These are phyloP conservation scores for Sugiyamaella chiloensis DNA, from an alignment of 805 yeast species.

Conservation along the genomic window DNA sequence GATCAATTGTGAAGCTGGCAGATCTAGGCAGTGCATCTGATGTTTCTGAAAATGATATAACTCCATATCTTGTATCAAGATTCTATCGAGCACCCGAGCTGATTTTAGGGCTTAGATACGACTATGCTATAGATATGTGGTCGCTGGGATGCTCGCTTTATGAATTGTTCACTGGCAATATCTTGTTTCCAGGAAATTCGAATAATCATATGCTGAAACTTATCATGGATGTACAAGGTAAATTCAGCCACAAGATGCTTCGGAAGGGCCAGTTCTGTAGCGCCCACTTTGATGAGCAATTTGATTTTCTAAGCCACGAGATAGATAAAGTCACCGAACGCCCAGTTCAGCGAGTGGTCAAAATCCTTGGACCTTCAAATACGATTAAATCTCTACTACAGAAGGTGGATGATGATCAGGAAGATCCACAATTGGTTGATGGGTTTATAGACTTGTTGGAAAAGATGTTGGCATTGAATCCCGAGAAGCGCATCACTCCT, in stretches of 20 bases:
- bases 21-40: constrained; percentile 83
- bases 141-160: constrained; percentile 91
- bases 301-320: constrained; percentile 26
- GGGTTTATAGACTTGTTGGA: constrained; percentile 32
- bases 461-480: constrained; percentile 41
- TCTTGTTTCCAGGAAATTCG: constrained; percentile 84
- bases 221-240: constrained; percentile 34
- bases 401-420: constrained; percentile 14
- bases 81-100: constrained; percentile 81
- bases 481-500: constrained; percentile 67
- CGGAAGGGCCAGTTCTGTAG: constrained; percentile 26
- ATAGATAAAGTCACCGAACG: constrained; percentile 27
- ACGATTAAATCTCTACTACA: constrained; percentile 14
- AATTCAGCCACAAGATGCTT: constrained; percentile 30
- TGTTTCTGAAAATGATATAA: constrained; percentile 23
- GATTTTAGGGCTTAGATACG: constrained; percentile 61
- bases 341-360: constrained; percentile 19
- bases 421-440: constrained; percentile 15
- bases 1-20: constrained; percentile 74
- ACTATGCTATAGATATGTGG: constrained; percentile 80
- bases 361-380: constrained; percentile 14
- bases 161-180: constrained; percentile 89
- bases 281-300: constrained; percentile 30
- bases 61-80: constrained; percentile 48
- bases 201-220: constrained; percentile 60